Base-by-base conservation (phyloP, 2,329 filamentous ascomycete species). In the Curvularia hawaiiensis region DNA sequence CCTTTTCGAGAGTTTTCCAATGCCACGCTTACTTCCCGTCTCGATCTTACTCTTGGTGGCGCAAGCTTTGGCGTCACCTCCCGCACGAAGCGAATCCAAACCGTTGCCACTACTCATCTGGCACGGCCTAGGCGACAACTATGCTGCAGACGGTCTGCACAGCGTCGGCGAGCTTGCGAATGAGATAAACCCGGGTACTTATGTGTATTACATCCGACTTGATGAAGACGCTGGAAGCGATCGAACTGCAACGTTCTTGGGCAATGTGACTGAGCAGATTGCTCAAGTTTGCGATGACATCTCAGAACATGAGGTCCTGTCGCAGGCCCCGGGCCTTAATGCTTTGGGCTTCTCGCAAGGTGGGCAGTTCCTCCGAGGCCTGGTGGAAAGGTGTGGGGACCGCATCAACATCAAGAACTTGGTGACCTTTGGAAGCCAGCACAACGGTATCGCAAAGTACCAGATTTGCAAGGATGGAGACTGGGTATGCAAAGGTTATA, bases 261-360 rank as follows among this genome's bases (percentile, higher is more conserved):
- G 95, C 74, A 96, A 97, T 78, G 80, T 97, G 5, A 93, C 90
- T 2, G 81, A 84, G 49, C 94, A 98, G 78, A 76, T 98, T 57
- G 83, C 83, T 39, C 75, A 83, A 61, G 91, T 96, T 50, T 98
- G 95, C 84, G 81, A 79, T n/a, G 87, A 89, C 67, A 84, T 98
- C 41, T 84, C 89, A 57, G 73, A 83, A 0, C 86, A 97, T 73
- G 89, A 89, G 1, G 90, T 96, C 75, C 85, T 97, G 16, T 89
- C 89, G 55, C 90, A 89, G 7, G 90, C 91, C 0, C 90, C 90
- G 0, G 91, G 89, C 62, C 83, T 97, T 72, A 95, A 98, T 77
- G 94, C 93, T 33, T 80, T 99, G 35, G 95, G 95, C 28, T 97
- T 99, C 81, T 95, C 90, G 14, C 95, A 99, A 77, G 95, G 95